Base-by-base conservation (phyloP, 2,329 filamentous ascomycete species). In the Claviceps capensis region DNA sequence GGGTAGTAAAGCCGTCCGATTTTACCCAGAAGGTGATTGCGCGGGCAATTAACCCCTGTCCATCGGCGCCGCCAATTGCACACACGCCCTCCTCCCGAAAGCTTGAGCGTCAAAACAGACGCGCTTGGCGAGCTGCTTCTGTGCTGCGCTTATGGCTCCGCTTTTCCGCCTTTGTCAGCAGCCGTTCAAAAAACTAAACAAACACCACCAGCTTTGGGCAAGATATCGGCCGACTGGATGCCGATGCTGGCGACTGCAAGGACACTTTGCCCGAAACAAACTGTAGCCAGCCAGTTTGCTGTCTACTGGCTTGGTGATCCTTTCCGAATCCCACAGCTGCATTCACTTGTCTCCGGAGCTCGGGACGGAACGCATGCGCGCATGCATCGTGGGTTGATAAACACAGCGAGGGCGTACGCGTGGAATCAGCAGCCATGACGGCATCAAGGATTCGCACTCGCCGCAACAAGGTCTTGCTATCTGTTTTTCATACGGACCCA, bases 401-500 rank as follows among this genome's bases (percentile, higher is more conserved):
- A 43, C 41, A 22, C 41, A 14, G 19, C 14, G 41, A 43, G 14
- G 23, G 44, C 23, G 41, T 37, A 51, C 30, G 36, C 26, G 37
- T 16, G 23, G 13, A 46, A 3, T 19, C 16, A 40, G 44, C 22
- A 49, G 44, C 26, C 50, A 70, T 70, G 65, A 61, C 68, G 53
- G 67, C 68, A 50, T 70, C 75, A 50, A 68, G 65, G 56, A 72
- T 75, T 64, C 69, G 67, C 57, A 63, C 68, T 50, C 73, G 72
- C 54, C 75, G 69, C 58, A 71, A 73, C 52, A 72, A 69, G 55
- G 67, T 78, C 44, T 73, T 81, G 58, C 70, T 70, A 55, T 79
- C 77, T 26, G 76, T 81, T 59, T 81, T 81, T 63, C 72, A 72
- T 54, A 71, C 70, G 16, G 72, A 77, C 54, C 59, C 72, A 57